Base-by-base conservation (phyloP, 1,284 basidiomycete genomes). In the Phlebopus sp. region DNA sequence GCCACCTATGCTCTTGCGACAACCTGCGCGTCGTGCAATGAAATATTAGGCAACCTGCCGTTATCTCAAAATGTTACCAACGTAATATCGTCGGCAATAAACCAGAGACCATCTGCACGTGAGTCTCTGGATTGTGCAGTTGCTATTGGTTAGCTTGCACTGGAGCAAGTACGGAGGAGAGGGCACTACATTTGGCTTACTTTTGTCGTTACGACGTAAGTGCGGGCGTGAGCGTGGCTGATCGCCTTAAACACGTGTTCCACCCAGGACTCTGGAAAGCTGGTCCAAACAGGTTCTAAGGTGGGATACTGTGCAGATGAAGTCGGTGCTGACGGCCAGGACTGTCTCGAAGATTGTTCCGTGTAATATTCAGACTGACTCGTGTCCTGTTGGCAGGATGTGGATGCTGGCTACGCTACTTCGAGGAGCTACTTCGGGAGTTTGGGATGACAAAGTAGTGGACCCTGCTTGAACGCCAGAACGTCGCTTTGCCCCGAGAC, bases 121-220 rank as follows among this genome's bases (percentile, higher is more conserved):
- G 27, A 18, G 37, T 40, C 18, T 45, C 2, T 4, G n/a, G 13
- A 18, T 19, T 46, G n/a, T 17, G 5, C 17, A 6, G 9, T 21
- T 10, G 14, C 25, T 4, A 9, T 27, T 19, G 14, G 39, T 11
- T 30, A n/a, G 11, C n/a, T 21, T 21, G 15, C 8, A 29, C 21
- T 23, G n/a, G 10, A 29, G 23, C 30, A 44, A 39, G 9, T 50
- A 45, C 15, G 34, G 44, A 30, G 49, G 35, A 15, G 25, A n/a
- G 5, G 11, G 18, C 10, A 5, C 19, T 23, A 4, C 2, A 18
- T 17, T 1, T 14, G 47, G 29, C 13, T 2, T 21, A 17, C 3
- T 14, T n/a, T 15, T 49, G 48, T 23, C 41, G 39, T 21, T 49
- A 42, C 17, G 15, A 48, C 32, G 37, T 47, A 39, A 4, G 45